Evolutionary conservation across 495 filamentous ascomycete genomes (phyloP).

Genomic region (Trichoderma erinaceum): DNA sequence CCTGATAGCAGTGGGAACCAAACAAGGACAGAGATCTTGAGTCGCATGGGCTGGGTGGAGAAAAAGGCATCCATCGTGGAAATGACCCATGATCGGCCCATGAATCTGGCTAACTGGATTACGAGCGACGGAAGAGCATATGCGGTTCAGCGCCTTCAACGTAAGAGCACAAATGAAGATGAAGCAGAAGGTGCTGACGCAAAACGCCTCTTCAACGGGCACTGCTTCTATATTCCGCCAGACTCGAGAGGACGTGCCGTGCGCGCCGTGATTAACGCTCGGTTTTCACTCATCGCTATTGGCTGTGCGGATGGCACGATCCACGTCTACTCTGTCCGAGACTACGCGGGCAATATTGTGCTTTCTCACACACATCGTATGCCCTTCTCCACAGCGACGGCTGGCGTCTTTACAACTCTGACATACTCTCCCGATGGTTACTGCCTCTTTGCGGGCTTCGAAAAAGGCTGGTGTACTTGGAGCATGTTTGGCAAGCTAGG

Average conservation of each 20-base stretch:
- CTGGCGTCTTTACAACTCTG: slow-evolving; percentile 67
- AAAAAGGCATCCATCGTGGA: slow-evolving; percentile 70
- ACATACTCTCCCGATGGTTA: slow-evolving; percentile 94
- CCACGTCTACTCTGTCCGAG: slow-evolving; percentile 79
- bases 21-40: slow-evolving; percentile 85
- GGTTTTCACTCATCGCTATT: slow-evolving; percentile 87
- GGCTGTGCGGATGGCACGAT: slow-evolving; percentile 77
- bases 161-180: slow-evolving; percentile 25
- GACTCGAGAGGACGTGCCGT: slow-evolving; percentile 53
- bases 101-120: slow-evolving; percentile 94
- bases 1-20: slow-evolving; percentile 75
- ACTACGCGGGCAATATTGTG: slow-evolving; percentile 89
- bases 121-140: slow-evolving; percentile 87
- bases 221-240: slow-evolving; percentile 79
- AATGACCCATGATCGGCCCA: slow-evolving; percentile 94
- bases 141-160: slow-evolving; percentile 61
- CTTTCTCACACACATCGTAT: slow-evolving; percentile 73
- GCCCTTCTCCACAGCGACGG: slow-evolving; percentile 54
- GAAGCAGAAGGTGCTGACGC: slow-evolving; percentile 28
- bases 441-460: slow-evolving; percentile 89
- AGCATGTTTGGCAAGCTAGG: slow-evolving; percentile 92
- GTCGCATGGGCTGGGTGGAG: slow-evolving; percentile 74
- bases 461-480: slow-evolving; percentile 91
- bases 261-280: slow-evolving; percentile 79
- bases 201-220: slow-evolving; percentile 76